Conservation (phyloP, 192 early-diverging fungal species). For the Phycomyces blakesleeanus region DNA sequence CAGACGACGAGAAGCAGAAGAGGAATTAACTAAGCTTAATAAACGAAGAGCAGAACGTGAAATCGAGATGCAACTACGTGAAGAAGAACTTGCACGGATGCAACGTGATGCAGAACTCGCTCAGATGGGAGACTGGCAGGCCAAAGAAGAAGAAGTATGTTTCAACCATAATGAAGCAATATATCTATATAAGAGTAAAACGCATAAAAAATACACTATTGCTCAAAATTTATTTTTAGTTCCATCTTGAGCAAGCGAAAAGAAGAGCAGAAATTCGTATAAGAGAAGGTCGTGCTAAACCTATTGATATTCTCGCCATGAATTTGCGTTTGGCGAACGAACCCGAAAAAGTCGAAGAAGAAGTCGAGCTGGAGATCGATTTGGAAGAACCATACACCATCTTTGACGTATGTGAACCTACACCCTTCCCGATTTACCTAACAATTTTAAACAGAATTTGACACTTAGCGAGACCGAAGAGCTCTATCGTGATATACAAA, state of each 20-base stretch:
- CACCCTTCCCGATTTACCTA: neutral
- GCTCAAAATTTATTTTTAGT: slow-evolving; percentile 34
- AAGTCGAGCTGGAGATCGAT: slow-evolving; percentile 78
- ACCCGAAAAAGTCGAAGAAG: slow-evolving; percentile 62
- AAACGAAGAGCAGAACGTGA: slow-evolving; percentile 80
- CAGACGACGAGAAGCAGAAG: slow-evolving; percentile 58
- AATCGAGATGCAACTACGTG: slow-evolving; percentile 70
- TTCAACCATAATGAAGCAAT: neutral
- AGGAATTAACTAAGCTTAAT: slow-evolving; percentile 80
- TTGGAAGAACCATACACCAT: slow-evolving; percentile 86
- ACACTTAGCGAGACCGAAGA: slow-evolving; percentile 65
- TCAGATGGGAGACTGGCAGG: slow-evolving; percentile 94
- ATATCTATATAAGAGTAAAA: too few relatives aligned
- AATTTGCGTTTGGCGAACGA: slow-evolving; percentile 81
- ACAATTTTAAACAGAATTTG: slow-evolving; percentile 52
- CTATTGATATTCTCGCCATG: slow-evolving; percentile 91
- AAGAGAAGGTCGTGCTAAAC: slow-evolving; percentile 78
- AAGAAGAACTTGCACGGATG: slow-evolving; percentile 71
- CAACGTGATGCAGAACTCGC: slow-evolving; percentile 84
- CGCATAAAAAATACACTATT: slow-evolving; percentile 1
- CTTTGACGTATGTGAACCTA: slow-evolving; percentile 46
- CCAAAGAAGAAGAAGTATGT: slow-evolving; percentile 75
- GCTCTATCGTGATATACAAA: slow-evolving; percentile 82
- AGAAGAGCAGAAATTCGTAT: slow-evolving; percentile 89
- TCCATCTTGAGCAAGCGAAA: slow-evolving; percentile 90